These are phyloP conservation scores for Cyathus striatus DNA, from an alignment of 768 basidiomycete species.

Conservation along the genomic window DNA sequence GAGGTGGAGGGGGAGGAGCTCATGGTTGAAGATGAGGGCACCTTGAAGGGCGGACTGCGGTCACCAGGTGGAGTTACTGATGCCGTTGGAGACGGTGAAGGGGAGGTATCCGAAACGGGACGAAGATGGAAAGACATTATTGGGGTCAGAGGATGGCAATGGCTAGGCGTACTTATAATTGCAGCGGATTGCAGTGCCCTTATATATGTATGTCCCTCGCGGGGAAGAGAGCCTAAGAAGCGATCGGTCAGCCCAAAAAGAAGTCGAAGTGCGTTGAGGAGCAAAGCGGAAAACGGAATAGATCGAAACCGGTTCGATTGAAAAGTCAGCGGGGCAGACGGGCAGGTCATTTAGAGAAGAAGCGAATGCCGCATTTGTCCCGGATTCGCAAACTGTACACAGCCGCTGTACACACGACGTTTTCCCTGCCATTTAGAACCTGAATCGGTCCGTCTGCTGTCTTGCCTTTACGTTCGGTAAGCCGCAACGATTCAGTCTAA, in stretches of 20 bases:
- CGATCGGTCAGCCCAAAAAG: constrained; percentile 17
- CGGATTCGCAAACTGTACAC: constrained; percentile 4
- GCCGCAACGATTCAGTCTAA: constrained; percentile 13
- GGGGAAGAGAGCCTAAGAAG: constrained; percentile 17
- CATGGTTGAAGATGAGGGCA: constrained; percentile 13
- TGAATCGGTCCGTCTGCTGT: constrained; percentile 10
- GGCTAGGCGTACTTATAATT: constrained; percentile 3
- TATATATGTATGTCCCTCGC: constrained; percentile 22
- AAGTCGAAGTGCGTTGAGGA: constrained; percentile 11
- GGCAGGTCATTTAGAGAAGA: constrained; percentile 1
- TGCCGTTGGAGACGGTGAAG: constrained; percentile 50
- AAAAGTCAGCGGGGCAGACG: constrained; percentile 5
- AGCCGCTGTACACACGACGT: constrained; percentile 3
- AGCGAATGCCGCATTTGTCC: constrained; percentile 11
- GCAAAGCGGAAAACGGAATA: constrained; percentile 11
- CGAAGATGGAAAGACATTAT: constrained; percentile 47
- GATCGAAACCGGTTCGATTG: constrained; percentile 27
- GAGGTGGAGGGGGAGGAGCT: constrained; percentile 24
- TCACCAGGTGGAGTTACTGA: constrained; percentile 41
- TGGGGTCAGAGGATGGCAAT: constrained; percentile 12
- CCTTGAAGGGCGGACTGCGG: constrained; percentile 31
- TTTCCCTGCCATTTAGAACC: too few relatives aligned
- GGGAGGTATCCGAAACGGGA: constrained; percentile 42
- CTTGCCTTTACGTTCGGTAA: constrained; percentile 13
- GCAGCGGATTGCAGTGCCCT: constrained; percentile 1